Base-by-base conservation (phyloP, 2,329 filamentous ascomycete species). In the Lecanicillium sp. region DNA sequence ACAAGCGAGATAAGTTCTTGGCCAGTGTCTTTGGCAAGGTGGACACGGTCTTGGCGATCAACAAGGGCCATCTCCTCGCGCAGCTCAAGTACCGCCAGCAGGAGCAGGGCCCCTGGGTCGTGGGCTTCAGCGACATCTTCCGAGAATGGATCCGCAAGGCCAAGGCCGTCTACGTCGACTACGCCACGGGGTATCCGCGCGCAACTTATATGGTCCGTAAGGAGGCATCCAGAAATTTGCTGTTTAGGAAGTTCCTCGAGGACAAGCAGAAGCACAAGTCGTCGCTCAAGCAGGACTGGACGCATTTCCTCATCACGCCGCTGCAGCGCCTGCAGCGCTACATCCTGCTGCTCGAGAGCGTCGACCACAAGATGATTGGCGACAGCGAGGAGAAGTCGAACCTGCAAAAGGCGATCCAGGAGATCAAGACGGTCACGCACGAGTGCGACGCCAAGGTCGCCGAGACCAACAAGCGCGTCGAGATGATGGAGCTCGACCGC, bases 71-170 rank as follows among this genome's bases (percentile, higher is more conserved):
- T 63, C 77, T 98, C 17, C 71, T 98, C 20, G 86, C 91, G 2
- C 91, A 96, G 64, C 78, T 98, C 58, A 97, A 97, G 62, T 98
- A 97, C 63, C 83, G 93, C 21, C 93, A 98, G 64, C 87, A 93
- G 60, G 93, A 97, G 62, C 91, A 98, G 68, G 93, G 93, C 0
- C 93, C 93, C 0, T 98, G 90, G 83, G 84, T 98, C 50, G 75
- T 80, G 11, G 93, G 93, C 3, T 96, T 96, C 67, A 96, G 90
- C 62, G 93, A 97, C 60, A 88, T 98, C 42, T 97, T 98, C 73
- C 78, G 93, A 50, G 93, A 98, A 68, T 98, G 93, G 93, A 95
- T 97, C 53, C 81, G 93, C 54, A 97, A 96, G 66, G 93, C 93
- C 26, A 89, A 85, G 64, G 73, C 78, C 2, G 85, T 88, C 10